Conservation (phyloP, 495 filamentous ascomycete species). For the Xylaria castorea region DNA sequence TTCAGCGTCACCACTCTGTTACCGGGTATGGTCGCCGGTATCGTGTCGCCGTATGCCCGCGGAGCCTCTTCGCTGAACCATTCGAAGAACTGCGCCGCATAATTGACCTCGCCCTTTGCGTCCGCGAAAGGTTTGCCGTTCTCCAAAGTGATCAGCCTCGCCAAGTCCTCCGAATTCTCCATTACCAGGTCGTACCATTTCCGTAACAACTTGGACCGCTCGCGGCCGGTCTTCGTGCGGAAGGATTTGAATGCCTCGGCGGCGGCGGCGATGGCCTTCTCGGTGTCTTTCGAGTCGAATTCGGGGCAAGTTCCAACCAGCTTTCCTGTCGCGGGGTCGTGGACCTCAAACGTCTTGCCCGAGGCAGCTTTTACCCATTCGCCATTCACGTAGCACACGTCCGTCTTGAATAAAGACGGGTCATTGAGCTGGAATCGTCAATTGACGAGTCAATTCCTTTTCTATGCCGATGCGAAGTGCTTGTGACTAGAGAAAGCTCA, state of each 20-base stretch:
- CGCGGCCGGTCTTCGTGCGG: constrained; percentile 75
- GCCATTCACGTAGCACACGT: constrained; percentile 84
- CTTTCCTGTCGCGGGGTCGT: constrained; percentile 80
- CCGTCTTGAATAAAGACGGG: constrained; percentile 75
- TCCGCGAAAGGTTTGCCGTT: constrained; percentile 79
- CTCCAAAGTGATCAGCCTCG: constrained; percentile 86
- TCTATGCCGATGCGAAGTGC: not conserved
- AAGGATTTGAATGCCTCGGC: constrained; percentile 77
- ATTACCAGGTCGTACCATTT: constrained; percentile 92
- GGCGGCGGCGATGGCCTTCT: constrained; percentile 79
- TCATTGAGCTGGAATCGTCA: constrained; percentile 72
- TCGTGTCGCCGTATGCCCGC: constrained; percentile 75
- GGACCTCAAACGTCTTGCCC: constrained; percentile 80
- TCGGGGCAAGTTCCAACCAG: constrained; percentile 85
- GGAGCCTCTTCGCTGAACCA: constrained; percentile 84
- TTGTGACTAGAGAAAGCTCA: constrained; percentile 25
- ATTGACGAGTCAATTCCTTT: constrained; percentile 13
- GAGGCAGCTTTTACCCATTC: constrained; percentile 80
- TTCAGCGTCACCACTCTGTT: constrained; percentile 82
- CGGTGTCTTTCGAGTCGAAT: constrained; percentile 74
- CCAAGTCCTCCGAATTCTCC: constrained; percentile 86
- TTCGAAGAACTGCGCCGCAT: constrained; percentile 80
- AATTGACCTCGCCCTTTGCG: constrained; percentile 74
- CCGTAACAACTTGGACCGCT: constrained; percentile 81
- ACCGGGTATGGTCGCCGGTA: constrained; percentile 69